A percentile compares a stretch with the other conserved stretches of the same genome.
Conservation (phyloP, 768 basidiomycete species). For the Pleurotus eryngii region DNA sequence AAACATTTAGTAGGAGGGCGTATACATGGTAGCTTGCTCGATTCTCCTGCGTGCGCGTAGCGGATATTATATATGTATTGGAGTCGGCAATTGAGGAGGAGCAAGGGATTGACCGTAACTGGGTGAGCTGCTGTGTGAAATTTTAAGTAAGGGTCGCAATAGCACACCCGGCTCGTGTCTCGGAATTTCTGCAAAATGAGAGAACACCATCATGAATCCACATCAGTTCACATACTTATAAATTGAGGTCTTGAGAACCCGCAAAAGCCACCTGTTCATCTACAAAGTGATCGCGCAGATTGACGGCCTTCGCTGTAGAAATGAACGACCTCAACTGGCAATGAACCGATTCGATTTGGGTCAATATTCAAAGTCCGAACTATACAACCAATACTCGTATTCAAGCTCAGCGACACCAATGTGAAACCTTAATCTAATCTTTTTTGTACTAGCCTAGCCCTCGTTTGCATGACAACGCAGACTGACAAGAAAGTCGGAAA, state of each 20-base stretch:
- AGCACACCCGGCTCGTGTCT: too few species aligned
- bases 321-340: neutral
- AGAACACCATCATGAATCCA: too few species aligned
- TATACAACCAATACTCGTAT: neutral
- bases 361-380: slow-evolving; percentile 8
- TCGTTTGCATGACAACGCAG: slow-evolving; percentile 1
- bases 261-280: neutral
- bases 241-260: neutral
- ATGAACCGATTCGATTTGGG: slow-evolving; percentile 6
- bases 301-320: slow-evolving; percentile 1
- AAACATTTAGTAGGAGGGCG: slow-evolving; percentile 4
- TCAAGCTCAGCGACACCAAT: neutral
- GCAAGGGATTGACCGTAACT: neutral
- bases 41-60: neutral
- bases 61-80: neutral
- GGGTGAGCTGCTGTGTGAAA: slow-evolving; percentile 6
- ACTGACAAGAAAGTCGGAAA: neutral
- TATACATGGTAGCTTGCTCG: slow-evolving; percentile 7
- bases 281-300: neutral
- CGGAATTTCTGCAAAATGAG: too few species aligned
- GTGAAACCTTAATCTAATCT: slow-evolving; percentile 8
- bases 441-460: slow-evolving; percentile 8
- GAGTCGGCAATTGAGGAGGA: slow-evolving; percentile 5
- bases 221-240: too few species aligned
- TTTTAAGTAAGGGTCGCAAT: neutral